phyloP scores from a whole-genome alignment of 257 asterid species.

The Scutellaria galericulata region DNA sequence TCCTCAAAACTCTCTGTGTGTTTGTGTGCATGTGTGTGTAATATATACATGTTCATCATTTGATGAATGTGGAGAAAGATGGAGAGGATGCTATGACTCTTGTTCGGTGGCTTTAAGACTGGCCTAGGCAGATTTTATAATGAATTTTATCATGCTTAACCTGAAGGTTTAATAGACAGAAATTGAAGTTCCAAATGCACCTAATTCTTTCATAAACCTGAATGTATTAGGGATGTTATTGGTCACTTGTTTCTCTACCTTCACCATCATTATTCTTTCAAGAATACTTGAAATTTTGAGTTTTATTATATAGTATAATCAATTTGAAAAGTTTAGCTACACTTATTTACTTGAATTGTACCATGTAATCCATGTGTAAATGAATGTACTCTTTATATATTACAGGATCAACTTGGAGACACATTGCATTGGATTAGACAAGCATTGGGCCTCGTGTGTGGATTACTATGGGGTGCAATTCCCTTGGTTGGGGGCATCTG shows the following conservation, averaged over 20 bases:
- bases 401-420: constrained; percentile 94
- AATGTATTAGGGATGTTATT: neutral
- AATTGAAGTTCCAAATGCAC: neutral
- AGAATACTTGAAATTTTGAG: neutral
- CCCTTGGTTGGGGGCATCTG: constrained; percentile 93
- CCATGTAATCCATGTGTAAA: constrained; percentile 9
- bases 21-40: neutral
- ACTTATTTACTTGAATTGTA: neutral
- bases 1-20: constrained; percentile 3
- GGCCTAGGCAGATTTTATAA: neutral
- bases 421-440: constrained; percentile 96
- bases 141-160: constrained; percentile 10
- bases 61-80: constrained; percentile 9
- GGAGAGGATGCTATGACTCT: neutral
- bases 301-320: constrained; percentile 18
- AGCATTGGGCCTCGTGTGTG: constrained; percentile 73
- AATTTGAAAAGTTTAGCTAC: constrained; percentile 7
- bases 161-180: neutral
- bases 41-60: neutral
- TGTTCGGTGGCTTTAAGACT: neutral
- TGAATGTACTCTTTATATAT: constrained; percentile 34
- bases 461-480: constrained; percentile 91
- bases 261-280: constrained; percentile 1
- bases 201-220: constrained; percentile 21
- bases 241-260: neutral